A percentile compares a stretch with the other conserved stretches of the same genome.
Evolutionary conservation across 2,329 filamentous ascomycete genomes (phyloP).

Genomic region (Rutstroemia sp.): DNA sequence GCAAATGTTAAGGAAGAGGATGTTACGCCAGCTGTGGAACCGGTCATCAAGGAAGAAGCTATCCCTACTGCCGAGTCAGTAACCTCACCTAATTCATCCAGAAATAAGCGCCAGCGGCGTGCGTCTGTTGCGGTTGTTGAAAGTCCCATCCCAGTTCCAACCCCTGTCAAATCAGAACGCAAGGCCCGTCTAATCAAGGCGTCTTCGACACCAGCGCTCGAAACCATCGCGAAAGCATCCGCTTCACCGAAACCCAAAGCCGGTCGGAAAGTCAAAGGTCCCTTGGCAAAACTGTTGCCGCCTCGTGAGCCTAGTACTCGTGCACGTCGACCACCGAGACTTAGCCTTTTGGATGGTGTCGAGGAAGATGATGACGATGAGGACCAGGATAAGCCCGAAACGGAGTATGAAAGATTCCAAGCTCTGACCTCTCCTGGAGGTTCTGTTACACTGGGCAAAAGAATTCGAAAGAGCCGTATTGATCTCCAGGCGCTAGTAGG

Average conservation of each 20-base stretch:
- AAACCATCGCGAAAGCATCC: not conserved
- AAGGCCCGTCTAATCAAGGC: conserved; percentile 5
- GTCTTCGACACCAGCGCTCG: not conserved
- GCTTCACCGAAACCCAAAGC: not conserved
- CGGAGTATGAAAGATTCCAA: conserved; percentile 27
- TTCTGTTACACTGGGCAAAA: conserved; percentile 20
- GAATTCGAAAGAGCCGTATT: conserved; percentile 16
- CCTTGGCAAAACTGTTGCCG: conserved; percentile 7
- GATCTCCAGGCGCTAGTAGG: conserved; percentile 7
- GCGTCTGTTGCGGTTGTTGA: conserved; percentile 2
- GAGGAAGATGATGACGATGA: not conserved
- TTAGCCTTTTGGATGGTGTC: conserved; percentile 13
- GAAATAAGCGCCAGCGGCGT: conserved; percentile 10
- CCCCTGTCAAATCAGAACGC: conserved; percentile 3
- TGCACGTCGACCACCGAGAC: conserved; percentile 15
- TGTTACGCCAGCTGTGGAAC: not conserved
- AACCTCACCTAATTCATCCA: conserved; percentile 1
- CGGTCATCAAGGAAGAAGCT: conserved; percentile 6
- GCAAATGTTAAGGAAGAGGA: not conserved
- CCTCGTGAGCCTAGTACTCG: conserved; percentile 18
- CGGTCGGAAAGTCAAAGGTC: conserved; percentile 1
- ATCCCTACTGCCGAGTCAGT: not conserved
- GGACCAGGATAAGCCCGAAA: conserved; percentile 14
- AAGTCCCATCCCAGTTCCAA: not conserved
- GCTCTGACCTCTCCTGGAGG: conserved; percentile 21